Base-by-base conservation (phyloP, 352 stramenopile species). In the Phytophthora cactorum region DNA sequence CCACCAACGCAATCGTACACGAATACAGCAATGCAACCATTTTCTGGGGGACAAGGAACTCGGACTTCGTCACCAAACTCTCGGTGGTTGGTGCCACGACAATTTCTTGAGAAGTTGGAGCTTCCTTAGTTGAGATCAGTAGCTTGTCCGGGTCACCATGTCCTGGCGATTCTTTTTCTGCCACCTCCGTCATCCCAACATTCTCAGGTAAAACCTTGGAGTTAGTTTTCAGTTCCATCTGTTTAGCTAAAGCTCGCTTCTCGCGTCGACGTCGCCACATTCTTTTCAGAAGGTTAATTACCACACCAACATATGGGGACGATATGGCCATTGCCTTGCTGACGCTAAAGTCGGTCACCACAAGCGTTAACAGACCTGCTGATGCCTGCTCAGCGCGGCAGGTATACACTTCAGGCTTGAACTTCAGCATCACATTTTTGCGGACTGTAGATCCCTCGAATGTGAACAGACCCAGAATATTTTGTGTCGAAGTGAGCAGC, bases 11-110 rank as follows among this genome's bases (percentile, higher is more conserved):
- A 31, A 95, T 85, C 17, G 88, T 92, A 43, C 80, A 87, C 32
- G 86, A 92, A 62, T 92, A 95, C 22, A 95, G 58, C 46, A 95
- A 62, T 22, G 82, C 84, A 4, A 95, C 85, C 86, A 94, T 94
- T 54, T 94, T 93, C 55, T 91, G 84, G 1, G 84, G 84, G 6
- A 94, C 82, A 8, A 88, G 67, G 52, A 95, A 95, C 57, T 93
- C 88, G 8, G 74, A 69, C 28, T 81, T 88, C 11, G 74, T 66
- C 12, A 81, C 41, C 8, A 70, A 62, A 5, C 28, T 68, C 32
- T 61, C 43, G 14, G 43, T 4, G 5, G 28, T 7, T 32, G 60
- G n/a, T 27, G 12, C 11, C 22, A 29, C 27, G 5, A 59, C 17
- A 0, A 38, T 22, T 36, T 74, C 44, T 53, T 32, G 2, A 25